Evolutionary conservation across 177 flowering plant genomes (phyloP), one percentile per base, ranked within the genome.

Genomic region (Vitis hybrid): DNA sequence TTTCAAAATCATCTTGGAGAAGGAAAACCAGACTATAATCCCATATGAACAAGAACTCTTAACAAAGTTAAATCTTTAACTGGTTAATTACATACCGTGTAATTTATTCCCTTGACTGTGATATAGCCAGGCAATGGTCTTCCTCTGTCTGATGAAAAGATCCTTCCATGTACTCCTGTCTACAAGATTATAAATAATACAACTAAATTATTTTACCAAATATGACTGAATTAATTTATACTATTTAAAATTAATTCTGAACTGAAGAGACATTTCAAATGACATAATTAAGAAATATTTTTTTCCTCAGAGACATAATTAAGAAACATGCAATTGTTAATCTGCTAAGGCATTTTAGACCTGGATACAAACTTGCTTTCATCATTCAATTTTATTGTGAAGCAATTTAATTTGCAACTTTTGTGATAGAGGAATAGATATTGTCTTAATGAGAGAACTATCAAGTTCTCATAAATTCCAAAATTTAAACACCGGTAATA

Each of bases 151-250:
- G 97, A 87, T 69, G 98, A 87, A 61, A 86, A 83, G 58, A 91
- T 78, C 79, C 90, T 82, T 74, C 98, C 98, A 82, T 91, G 97
- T 68, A 94, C 82, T 77, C 97, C 97, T 72, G 89, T 87, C 98
- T 94, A 65, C 65, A 79, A 48, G 65, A 46, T 24, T 2, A 61
- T 7, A 65, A 59, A 9, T 54, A 58, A 78, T 2, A 58, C 11
- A 46, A 24, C 41, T 59, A 46, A 51, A 5, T 41, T 49, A 65
- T 51, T 21, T 41, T 41, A 41, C 9, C 18, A 27, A 68, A 13
- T 35, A 14, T 46, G 2, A 4, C 27, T 67, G 11, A 53, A 49
- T 3, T 21, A 67, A 32, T 9, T 14, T 9, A 14, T 8, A 15
- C 11, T 17, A 41, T 50, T 7, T 51, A 50, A 30, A 63, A 58